These are phyloP conservation scores for Aspergillus aculeatus DNA, from an alignment of 2,329 filamentous ascomycete species.

Conservation along the genomic window DNA sequence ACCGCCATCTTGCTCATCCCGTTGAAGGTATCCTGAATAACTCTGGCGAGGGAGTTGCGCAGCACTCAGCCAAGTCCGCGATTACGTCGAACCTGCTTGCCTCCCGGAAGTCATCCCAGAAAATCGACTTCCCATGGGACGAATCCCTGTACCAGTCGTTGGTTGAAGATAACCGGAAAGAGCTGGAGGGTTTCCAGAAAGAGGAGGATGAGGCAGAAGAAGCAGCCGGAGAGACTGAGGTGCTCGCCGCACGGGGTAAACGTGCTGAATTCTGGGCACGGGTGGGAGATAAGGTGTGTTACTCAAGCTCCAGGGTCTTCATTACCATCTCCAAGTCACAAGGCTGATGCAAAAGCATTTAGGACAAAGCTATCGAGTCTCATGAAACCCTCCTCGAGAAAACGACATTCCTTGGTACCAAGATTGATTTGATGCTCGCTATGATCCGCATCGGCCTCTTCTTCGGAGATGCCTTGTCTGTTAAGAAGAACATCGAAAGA, in stretches of 20 bases:
- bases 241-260: constrained; percentile 89
- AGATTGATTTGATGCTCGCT: constrained; percentile 94
- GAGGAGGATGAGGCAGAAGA: constrained; percentile 92
- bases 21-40: constrained; percentile 75
- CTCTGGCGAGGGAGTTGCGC: constrained; percentile 62
- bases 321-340: not conserved
- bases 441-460: constrained; percentile 95
- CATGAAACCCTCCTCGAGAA: constrained; percentile 95
- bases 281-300: constrained; percentile 84
- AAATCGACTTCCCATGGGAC: constrained; percentile 80
- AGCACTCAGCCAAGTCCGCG: constrained; percentile 48
- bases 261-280: constrained; percentile 93
- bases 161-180: constrained; percentile 73
- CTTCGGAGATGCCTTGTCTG: constrained; percentile 87
- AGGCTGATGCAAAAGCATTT: constrained; percentile 11
- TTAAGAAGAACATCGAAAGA: constrained; percentile 91
- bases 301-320: not conserved
- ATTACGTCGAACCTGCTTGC: constrained; percentile 74
- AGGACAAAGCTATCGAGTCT: constrained; percentile 91
- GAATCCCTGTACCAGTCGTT: constrained; percentile 79
- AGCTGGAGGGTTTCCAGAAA: constrained; percentile 74
- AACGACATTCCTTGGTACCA: constrained; percentile 92
- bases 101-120: constrained; percentile 63
- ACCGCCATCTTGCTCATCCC: constrained; percentile 64
- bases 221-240: constrained; percentile 93